Conservation (phyloP, 2,329 filamentous ascomycete genomes). For the Ophiostoma sp. region DNA sequence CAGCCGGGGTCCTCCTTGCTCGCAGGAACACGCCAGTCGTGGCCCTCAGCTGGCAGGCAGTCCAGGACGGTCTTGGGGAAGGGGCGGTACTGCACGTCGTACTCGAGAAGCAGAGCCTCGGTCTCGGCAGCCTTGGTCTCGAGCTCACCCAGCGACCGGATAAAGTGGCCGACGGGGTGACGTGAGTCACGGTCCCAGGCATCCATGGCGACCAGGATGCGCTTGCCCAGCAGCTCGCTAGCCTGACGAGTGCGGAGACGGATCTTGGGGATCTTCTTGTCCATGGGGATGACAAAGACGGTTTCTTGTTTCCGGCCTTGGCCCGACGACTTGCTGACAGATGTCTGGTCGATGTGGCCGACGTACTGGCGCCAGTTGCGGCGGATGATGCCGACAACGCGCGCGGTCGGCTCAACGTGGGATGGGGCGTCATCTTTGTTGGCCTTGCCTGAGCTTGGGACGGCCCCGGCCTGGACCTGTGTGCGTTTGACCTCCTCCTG, state of each 20-base stretch:
- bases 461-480: conserved; percentile 70
- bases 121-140: conserved; percentile 98
- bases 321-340: conserved; percentile 65
- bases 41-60: conserved; percentile 83
- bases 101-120: conserved; percentile 87
- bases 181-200: conserved; percentile 91
- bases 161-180: conserved; percentile 88
- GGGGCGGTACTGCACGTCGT: conserved; percentile 94
- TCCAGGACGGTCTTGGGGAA: conserved; percentile 95
- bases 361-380: conserved; percentile 98
- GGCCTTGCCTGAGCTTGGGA: conserved; percentile 55
- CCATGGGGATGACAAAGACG: conserved; percentile 95
- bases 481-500: conserved; percentile 87
- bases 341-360: conserved; percentile 85
- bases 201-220: conserved; percentile 88
- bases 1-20: conserved; percentile 77
- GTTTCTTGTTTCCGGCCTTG: conserved; percentile 82
- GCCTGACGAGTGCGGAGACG: conserved; percentile 86
- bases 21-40: conserved; percentile 87
- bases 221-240: conserved; percentile 80
- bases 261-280: conserved; percentile 96
- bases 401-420: conserved; percentile 81
- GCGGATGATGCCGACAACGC: conserved; percentile 86
- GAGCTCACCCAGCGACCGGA: conserved; percentile 84
- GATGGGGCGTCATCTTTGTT: conserved; percentile 60